A percentile compares a stretch with the other conserved stretches of the same genome.
phyloP scores from a whole-genome alignment of 768 basidiomycete genomes.

The Crepidotus variabilis region DNA sequence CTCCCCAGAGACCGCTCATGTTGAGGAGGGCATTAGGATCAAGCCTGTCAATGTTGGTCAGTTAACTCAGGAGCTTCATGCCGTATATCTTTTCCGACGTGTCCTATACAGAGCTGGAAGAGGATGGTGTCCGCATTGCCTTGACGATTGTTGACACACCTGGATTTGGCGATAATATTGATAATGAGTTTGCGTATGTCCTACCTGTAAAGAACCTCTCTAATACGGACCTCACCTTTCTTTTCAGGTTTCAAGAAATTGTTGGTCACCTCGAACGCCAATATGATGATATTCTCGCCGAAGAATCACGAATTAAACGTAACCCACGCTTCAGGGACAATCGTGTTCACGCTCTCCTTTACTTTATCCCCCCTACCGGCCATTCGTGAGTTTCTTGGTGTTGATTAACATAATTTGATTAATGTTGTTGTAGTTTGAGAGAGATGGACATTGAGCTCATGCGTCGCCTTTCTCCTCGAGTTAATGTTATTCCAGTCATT shows the following conservation, averaged over 20 bases:
- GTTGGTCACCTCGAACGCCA: conserved; percentile 95
- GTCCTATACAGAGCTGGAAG: conserved; percentile 76
- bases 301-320: conserved; percentile 99
- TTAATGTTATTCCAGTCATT: conserved; percentile 97
- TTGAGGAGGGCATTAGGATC: conserved; percentile 92
- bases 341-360: conserved; percentile 91
- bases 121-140: conserved; percentile 97
- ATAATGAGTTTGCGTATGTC: conserved; percentile 95
- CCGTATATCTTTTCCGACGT: conserved; percentile 4
- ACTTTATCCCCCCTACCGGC: conserved; percentile 99
- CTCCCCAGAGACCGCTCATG: conserved; percentile 83
- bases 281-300: conserved; percentile 98
- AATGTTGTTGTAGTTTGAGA: conserved; percentile 53
- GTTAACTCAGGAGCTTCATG: conserved; percentile 22
- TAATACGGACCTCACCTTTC: not conserved
- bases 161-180: conserved; percentile 97
- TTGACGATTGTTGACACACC: conserved; percentile 98
- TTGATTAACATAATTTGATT: not conserved
- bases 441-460: conserved; percentile 99
- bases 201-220: not conserved
- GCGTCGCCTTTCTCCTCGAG: conserved; percentile 95
- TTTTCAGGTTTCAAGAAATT: conserved; percentile 86
- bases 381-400: conserved; percentile 66
- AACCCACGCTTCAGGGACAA: conserved; percentile 99
- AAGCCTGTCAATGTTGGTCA: conserved; percentile 92